Base-by-base conservation (phyloP, 2,329 filamentous ascomycete species). In the Blumeria hordei region DNA sequence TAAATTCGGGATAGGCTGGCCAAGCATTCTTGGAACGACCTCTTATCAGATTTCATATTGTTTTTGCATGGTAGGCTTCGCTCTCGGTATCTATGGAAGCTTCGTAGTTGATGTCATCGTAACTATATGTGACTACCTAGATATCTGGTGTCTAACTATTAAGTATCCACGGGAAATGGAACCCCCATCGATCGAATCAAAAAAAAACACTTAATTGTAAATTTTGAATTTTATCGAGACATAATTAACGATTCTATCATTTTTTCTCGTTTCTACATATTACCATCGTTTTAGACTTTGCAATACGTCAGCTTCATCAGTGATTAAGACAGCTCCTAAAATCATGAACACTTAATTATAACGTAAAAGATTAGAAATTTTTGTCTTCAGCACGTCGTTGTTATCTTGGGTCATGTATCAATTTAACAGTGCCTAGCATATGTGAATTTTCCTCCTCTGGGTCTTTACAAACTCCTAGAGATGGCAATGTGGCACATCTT, bases 121-220 rank as follows among this genome's bases (percentile, higher is more conserved):
- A 57, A 93, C 87, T 34, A 96, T 98, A 62, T 98, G 92, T 70
- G 92, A 98, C 67, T 94, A 94, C 67, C 74, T 96, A 58, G 92
- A 98, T 66, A 98, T 98, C 61, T 96, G 88, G 87, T 98, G 92
- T 66, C 72, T 98, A 66, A 94, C 85, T 1, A 98, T 98, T 71
- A 98, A 98, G 76, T 81, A 96, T 62, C 78, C 77, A 21, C 73
- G 75, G 59, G 70, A 64, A 55, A 61, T 67, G 54, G 67, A 70
- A 56, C 64, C 65, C 5, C 61, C 66, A 34, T 57, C 59, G 32
- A 65, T 65, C 57, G 64, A 65, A 57, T 55, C 50, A 16, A 57
- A 63, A 55, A 59, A 59, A 44, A 54, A n/a, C 1, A 10, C 34
- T 12, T 53, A 39, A 41, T 32, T 47, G 4, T 28, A 28, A 28